These are phyloP conservation scores for Candida chilensis DNA, from an alignment of 805 yeast species.

Conservation along the genomic window DNA sequence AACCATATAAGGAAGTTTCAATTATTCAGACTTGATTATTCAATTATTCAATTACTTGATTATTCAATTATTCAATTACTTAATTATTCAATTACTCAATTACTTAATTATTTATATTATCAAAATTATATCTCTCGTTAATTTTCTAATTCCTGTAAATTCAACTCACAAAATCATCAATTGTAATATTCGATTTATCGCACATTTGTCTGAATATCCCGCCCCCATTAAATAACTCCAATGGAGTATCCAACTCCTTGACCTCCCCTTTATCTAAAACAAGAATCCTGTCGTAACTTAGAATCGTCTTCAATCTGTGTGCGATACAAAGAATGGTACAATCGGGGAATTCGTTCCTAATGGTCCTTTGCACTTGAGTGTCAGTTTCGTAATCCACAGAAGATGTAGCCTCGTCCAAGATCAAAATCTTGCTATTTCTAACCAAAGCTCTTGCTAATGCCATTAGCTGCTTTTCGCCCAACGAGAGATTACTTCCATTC, in stretches of 20 bases:
- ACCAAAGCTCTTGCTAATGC: constrained; percentile 81
- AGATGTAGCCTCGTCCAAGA: constrained; percentile 78
- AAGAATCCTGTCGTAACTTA: constrained; percentile 67
- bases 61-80: too few species aligned
- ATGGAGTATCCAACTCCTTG: constrained; percentile 68
- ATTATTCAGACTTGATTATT: too few species aligned
- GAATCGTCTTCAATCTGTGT: constrained; percentile 69
- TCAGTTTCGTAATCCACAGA: constrained; percentile 85
- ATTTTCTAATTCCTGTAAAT: too few species aligned
- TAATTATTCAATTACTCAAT: too few species aligned
- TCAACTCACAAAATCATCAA: constrained; percentile 31
- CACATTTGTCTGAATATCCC: constrained; percentile 66
- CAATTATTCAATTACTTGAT: too few species aligned
- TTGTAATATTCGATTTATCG: constrained; percentile 31
- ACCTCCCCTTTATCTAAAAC: constrained; percentile 79
- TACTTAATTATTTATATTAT: too few species aligned
- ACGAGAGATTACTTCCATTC: constrained; percentile 64
- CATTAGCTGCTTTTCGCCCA: constrained; percentile 71
- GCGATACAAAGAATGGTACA: constrained; percentile 85
- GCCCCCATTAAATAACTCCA: constrained; percentile 41
- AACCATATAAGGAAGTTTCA: too few species aligned
- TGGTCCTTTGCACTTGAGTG: constrained; percentile 68
- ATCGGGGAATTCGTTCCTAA: constrained; percentile 53
- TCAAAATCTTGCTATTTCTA: constrained; percentile 63
- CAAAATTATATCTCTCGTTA: too few species aligned